These are phyloP conservation scores for Botryosphaeria dothidea DNA, from an alignment of 2,329 filamentous ascomycete genomes.

Conservation along the genomic window DNA sequence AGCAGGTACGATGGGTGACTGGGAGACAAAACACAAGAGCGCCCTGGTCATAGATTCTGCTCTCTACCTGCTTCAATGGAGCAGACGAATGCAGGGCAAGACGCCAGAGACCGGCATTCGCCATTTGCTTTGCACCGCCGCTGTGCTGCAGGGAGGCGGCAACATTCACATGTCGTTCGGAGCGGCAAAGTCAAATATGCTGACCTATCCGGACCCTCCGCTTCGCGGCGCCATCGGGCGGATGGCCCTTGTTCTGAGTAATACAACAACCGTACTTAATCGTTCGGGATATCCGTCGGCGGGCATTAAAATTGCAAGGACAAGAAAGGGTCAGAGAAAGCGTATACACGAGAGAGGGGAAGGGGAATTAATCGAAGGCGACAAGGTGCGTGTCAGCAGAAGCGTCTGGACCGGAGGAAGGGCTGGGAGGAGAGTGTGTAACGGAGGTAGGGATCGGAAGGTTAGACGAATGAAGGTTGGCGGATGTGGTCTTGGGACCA, in stretches of 20 bases:
- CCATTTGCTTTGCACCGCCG: too few relatives aligned
- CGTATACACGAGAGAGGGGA: not conserved
- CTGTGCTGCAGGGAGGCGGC: too few relatives aligned
- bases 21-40: too few relatives aligned
- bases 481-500: too few relatives aligned
- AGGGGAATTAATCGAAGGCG: not conserved
- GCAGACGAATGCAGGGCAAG: too few relatives aligned
- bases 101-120: too few relatives aligned
- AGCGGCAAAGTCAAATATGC: too few relatives aligned
- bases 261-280: not conserved
- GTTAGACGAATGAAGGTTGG: not conserved
- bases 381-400: not conserved
- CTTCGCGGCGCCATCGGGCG: not conserved
- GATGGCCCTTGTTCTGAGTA: not conserved
- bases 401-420: not conserved
- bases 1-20: too few relatives aligned
- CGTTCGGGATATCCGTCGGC: not conserved
- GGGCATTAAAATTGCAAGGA: not conserved
- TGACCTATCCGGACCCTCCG: not conserved
- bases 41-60: too few relatives aligned
- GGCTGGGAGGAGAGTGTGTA: not conserved
- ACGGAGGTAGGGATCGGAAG: not conserved
- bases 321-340: not conserved
- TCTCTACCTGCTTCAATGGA: too few relatives aligned
- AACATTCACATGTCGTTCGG: too few relatives aligned